These are phyloP conservation scores for Ganoderma resinaceum DNA, from an alignment of 1,284 basidiomycete genomes.

Conservation along the genomic window DNA sequence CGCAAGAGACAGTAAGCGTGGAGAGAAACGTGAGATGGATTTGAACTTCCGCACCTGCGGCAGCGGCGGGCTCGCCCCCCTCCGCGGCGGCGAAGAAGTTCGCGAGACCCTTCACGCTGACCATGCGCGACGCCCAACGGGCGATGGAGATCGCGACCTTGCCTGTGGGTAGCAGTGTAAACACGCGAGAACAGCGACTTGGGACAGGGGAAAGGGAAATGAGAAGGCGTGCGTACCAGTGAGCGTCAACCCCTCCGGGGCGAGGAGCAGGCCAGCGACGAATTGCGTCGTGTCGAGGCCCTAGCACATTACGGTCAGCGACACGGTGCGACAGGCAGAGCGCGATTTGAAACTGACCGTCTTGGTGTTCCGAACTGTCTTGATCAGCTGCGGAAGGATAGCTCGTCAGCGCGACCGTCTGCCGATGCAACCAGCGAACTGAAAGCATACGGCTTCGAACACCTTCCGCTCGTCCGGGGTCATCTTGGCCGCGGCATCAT, in stretches of 20 bases:
- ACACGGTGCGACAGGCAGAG: neutral
- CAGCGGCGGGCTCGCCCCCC: neutral
- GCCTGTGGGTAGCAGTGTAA: neutral
- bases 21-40: neutral
- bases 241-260: neutral
- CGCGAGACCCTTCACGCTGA: neutral
- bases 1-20: neutral
- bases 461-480: neutral
- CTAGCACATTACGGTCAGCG: neutral
- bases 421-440: neutral
- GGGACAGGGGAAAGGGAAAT: too few species aligned
- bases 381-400: neutral
- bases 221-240: neutral
- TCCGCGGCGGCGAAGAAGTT: neutral
- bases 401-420: neutral
- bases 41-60: neutral
- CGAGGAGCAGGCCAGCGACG: neutral
- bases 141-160: neutral
- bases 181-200: neutral
- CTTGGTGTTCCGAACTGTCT: neutral
- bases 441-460: neutral
- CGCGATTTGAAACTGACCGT: neutral
- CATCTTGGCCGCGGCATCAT: neutral
- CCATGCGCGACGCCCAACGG: neutral
- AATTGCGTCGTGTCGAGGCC: neutral